Evolutionary conservation across 805 yeast species (phyloP), one percentile per base, ranked within the genome.

Genomic region (Starmerella powellii): DNA sequence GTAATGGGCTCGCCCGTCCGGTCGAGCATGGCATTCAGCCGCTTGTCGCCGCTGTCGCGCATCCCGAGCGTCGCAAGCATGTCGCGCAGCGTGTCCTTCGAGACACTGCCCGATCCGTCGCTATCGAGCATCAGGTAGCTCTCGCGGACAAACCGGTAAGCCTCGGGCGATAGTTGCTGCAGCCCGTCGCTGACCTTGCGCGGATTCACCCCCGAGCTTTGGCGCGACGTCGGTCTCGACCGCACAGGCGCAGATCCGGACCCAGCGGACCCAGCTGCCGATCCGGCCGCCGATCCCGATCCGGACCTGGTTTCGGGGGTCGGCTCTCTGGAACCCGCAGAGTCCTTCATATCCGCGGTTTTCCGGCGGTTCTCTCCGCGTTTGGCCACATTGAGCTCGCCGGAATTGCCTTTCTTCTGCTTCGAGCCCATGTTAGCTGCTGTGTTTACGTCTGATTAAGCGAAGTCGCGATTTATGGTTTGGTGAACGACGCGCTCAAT

Each of bases 181-280:
- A 53, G 49, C 2, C 52, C 50, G 11, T 50, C 56, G 40, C 54
- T 48, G 13, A 52, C 56, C 38, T 49, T 50, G 26, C 57, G 50
- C 19, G 52, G 40, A 35, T 32, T 44, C 29, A 47, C 48, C 2
- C 44, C 40, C n/a, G 37, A 23, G 26, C 23, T 23, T 12, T 32
- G 31, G 20, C 39, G 31, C 4, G 13, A 5, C 21, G 21, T 4
- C 12, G 34, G 13, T 13, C 20, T 15, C 8, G 19, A 10, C 8
- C 5, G 19, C 13, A 13, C 13, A 6, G 5, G 17, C 12, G 13
- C 19, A 10, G 10, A 6, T 6, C 10, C 26, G 26, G 26, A 23
- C 10, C 6, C 10, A 6, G 26, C 10, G 26, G 10, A 10, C 26
- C 10, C 10, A 10, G 26, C 6, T 6, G 26, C 6, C 26, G 10